phyloP scores from a whole-genome alignment of 345 rosid genomes.

The Rhodamnia rubescens region DNA sequence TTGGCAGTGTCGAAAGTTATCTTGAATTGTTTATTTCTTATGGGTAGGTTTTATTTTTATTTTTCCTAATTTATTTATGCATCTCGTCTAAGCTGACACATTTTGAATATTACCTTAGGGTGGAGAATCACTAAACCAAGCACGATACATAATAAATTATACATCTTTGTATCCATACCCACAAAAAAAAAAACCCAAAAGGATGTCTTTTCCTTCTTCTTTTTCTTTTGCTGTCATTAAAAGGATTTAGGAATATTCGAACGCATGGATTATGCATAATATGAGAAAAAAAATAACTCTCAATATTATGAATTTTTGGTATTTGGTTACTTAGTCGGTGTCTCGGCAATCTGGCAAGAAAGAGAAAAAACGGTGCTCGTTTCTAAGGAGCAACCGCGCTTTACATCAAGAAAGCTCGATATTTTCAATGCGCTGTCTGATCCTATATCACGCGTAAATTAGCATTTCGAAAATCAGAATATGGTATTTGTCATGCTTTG shows the following conservation, averaged over 20 bases:
- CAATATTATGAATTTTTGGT: neutral
- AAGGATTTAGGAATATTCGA: neutral
- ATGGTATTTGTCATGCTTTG: neutral
- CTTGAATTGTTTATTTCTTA: no score
- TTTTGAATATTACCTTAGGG: no score
- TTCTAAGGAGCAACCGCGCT: neutral
- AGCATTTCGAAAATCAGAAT: neutral
- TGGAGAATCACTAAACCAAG: neutral
- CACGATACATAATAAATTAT: neutral
- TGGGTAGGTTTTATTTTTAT: no score
- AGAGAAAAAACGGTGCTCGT: neutral
- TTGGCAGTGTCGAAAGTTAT: neutral
- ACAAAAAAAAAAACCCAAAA: neutral
- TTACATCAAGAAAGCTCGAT: neutral
- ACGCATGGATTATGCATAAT: neutral
- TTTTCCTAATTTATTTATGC: no score
- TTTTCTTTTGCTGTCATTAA: no score
- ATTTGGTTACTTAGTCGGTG: neutral
- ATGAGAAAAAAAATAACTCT: neutral
- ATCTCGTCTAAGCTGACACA: no score
- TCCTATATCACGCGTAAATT: no score
- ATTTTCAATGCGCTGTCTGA: neutral
- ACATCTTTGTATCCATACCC: no score
- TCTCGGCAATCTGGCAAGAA: neutral
- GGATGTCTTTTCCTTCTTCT: no score